Evolutionary conservation across 768 basidiomycete species (phyloP).

Genomic region (Coprinopsis cinerea): DNA sequence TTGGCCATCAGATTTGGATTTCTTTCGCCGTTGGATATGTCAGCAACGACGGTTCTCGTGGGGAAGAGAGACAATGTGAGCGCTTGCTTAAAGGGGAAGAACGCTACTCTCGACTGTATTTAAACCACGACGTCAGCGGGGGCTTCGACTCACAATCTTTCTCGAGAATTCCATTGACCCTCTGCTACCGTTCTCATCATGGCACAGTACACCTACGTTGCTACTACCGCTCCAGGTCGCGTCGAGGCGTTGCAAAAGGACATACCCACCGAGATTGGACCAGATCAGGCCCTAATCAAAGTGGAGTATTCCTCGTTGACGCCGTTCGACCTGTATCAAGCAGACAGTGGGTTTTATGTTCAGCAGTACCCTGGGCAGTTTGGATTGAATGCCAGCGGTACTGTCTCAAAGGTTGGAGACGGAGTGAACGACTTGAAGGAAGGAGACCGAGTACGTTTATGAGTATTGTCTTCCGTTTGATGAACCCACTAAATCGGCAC

Average conservation of each 20-base stretch:
- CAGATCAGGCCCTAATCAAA: constrained; percentile 35
- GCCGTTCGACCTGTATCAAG: constrained; percentile 34
- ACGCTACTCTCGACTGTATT: too few species aligned
- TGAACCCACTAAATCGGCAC: neutral
- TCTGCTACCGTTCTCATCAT: too few species aligned
- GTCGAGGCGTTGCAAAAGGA: constrained; percentile 31
- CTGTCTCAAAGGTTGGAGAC: constrained; percentile 29
- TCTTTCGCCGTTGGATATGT: too few species aligned
- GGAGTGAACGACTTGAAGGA: constrained; percentile 27
- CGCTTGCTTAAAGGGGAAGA: too few species aligned
- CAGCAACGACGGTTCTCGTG: too few species aligned
- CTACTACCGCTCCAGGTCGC: constrained; percentile 27
- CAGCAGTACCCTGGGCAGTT: constrained; percentile 29
- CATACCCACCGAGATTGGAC: constrained; percentile 25
- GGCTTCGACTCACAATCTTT: too few species aligned
- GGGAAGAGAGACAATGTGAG: too few species aligned
- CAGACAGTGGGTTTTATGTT: constrained; percentile 27
- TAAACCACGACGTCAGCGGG: too few species aligned
- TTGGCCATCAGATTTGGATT: too few species aligned
- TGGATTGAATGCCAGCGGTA: constrained; percentile 35
- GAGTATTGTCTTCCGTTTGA: constrained; percentile 11
- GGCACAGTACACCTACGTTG: constrained; percentile 38
- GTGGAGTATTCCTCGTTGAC: constrained; percentile 35
- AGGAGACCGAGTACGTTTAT: constrained; percentile 34
- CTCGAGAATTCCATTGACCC: too few species aligned